Percentiles rank a stretch among this genome's conserved stretches.
Evolutionary conservation across 2,329 filamentous ascomycete species (phyloP).

Genomic region (Podosphaera fusca): DNA sequence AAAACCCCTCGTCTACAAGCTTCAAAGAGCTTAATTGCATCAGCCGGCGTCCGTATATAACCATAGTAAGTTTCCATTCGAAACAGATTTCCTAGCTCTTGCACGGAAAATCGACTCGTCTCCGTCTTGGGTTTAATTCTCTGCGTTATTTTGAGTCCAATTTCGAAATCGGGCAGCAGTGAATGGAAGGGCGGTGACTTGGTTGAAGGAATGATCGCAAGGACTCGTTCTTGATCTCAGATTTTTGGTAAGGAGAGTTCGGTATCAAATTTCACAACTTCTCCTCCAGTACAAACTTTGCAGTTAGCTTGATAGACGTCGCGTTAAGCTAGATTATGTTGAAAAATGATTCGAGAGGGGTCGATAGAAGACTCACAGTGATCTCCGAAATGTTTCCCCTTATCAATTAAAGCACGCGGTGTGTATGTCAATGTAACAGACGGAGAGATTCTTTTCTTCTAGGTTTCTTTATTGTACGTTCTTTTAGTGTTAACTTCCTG

Average conservation of each 20-base stretch:
- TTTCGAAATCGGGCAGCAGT: neutral
- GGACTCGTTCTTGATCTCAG: neutral
- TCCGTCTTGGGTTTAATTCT: neutral
- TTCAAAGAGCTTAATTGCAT: conserved; percentile 97
- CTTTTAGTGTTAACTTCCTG: neutral
- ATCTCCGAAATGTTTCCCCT: no score
- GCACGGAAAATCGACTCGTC: neutral
- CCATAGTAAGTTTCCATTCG: conserved; percentile 92
- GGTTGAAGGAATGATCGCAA: neutral
- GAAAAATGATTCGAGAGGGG: no score
- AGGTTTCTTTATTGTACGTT: no score
- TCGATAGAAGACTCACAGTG: no score
- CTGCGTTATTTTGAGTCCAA: neutral
- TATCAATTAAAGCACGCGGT: no score
- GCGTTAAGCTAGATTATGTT: no score
- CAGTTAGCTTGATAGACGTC: no score
- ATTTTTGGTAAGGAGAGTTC: no score
- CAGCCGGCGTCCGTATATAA: conserved; percentile 79
- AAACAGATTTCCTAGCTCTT: neutral
- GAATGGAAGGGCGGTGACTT: neutral
- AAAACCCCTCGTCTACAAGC: conserved; percentile 76
- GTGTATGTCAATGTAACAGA: no score
- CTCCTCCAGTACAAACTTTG: no score
- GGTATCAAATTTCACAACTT: neutral
- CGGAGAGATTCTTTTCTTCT: no score